Evolutionary conservation across 2,329 filamentous ascomycete species (phyloP).

Genomic region (Stemphylium vesicarium): DNA sequence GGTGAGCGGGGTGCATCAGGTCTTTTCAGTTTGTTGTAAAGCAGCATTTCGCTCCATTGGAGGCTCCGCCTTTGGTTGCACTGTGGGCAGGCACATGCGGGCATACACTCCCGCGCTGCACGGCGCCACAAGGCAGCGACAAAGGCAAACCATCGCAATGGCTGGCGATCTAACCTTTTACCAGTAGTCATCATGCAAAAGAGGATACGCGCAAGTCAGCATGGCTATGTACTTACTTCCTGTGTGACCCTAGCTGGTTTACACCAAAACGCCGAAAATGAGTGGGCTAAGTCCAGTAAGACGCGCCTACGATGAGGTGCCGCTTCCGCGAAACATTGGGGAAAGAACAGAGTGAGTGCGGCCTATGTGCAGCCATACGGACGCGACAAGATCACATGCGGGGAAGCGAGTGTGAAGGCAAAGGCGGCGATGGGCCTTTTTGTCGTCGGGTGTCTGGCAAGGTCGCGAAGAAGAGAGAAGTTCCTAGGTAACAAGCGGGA

Average conservation of each 20-base stretch:
- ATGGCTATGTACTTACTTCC: conserved; percentile 7
- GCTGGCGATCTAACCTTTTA: conserved; percentile 44
- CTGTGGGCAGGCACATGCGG: conserved; percentile 10
- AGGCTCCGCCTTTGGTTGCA: conserved; percentile 30
- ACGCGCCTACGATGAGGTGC: conserved; percentile 4
- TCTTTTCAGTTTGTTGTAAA: conserved; percentile 27
- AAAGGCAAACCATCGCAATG: conserved; percentile 31
- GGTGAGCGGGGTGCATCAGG: conserved; percentile 15
- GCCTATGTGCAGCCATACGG: conserved; percentile 3
- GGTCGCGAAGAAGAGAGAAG: conserved; percentile 2
- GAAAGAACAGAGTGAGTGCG: not conserved
- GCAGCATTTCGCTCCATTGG: conserved; percentile 35
- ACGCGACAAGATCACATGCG: not conserved
- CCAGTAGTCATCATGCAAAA: conserved; percentile 36
- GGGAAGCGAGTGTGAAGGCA: not conserved
- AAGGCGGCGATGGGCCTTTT: not conserved
- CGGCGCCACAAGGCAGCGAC: conserved; percentile 1
- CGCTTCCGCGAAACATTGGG: conserved; percentile 2
- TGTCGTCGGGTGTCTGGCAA: not conserved
- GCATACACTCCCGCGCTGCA: conserved; percentile 9
- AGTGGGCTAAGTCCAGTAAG: not conserved
- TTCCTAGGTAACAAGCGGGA: not conserved
- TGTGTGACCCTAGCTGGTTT: not conserved
- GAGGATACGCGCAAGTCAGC: not conserved
- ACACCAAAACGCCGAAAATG: not conserved